Conservation (phyloP, 495 filamentous ascomycete genomes). For the Hypoxylon trugodes region DNA sequence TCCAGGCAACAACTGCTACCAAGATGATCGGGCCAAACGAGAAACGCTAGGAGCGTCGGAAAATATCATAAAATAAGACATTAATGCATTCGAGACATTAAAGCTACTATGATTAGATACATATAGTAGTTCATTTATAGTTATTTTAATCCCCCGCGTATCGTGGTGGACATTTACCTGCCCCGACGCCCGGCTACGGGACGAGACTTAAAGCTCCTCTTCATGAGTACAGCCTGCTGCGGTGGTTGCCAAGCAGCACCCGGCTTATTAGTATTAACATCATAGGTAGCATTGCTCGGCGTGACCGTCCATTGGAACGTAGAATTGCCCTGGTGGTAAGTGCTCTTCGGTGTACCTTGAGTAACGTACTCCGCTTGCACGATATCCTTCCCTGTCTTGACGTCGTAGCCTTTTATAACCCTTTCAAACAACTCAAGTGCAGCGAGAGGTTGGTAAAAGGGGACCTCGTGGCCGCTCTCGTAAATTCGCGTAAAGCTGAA, state of each 20-base stretch:
- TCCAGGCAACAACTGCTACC: too few species aligned
- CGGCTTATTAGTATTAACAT: slow-evolving; percentile 60
- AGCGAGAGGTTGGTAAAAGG: slow-evolving; percentile 74
- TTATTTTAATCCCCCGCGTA: background rate
- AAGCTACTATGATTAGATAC: background rate
- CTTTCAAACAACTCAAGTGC: slow-evolving; percentile 68
- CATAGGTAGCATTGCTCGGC: slow-evolving; percentile 61
- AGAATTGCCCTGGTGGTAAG: slow-evolving; percentile 64
- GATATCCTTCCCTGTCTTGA: slow-evolving; percentile 64
- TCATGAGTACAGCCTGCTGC: slow-evolving; percentile 28
- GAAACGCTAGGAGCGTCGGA: background rate
- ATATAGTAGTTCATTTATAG: slow-evolving; percentile 1
- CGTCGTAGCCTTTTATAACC: slow-evolving; percentile 62
- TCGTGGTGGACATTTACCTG: slow-evolving; percentile 5
- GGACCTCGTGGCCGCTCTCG: slow-evolving; percentile 72
- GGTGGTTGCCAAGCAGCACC: slow-evolving; percentile 38
- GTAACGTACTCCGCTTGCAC: slow-evolving; percentile 54
- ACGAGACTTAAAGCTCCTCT: slow-evolving; percentile 9
- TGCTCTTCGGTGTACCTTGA: slow-evolving; percentile 58
- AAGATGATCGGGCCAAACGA: too few species aligned
- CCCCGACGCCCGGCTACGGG: slow-evolving; percentile 6
- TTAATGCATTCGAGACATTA: slow-evolving; percentile 8
- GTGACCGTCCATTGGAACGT: slow-evolving; percentile 63
- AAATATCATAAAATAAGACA: background rate
- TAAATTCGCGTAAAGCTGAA: slow-evolving; percentile 73